Conservation (phyloP, 2,329 filamentous ascomycete genomes). For the Aspergillus quadrilineatus region DNA sequence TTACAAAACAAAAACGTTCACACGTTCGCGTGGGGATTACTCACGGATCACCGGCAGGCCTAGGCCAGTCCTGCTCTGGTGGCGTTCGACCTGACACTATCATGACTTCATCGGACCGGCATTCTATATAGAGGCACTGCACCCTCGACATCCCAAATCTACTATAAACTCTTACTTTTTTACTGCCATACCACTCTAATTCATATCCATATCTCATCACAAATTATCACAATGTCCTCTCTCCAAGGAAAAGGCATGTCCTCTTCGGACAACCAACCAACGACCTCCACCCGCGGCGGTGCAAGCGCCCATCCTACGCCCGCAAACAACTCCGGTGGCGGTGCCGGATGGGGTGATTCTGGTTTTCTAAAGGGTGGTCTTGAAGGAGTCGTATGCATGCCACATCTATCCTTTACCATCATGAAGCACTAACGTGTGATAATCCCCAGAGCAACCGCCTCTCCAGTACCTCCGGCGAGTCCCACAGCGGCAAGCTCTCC, state of each 20-base stretch:
- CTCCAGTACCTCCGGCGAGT: background rate
- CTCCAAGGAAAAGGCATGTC: background rate
- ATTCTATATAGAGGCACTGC: background rate
- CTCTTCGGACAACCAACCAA: conserved; percentile 7
- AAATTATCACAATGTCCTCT: background rate
- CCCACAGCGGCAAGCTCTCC: background rate
- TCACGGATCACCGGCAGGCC: too few species aligned
- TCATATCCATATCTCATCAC: background rate
- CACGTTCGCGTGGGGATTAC: too few species aligned
- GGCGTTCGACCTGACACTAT: background rate
- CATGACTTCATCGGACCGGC: background rate
- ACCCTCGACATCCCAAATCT: background rate
- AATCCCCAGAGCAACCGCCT: background rate
- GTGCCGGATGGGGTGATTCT: conserved; percentile 24
- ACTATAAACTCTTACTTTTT: too few species aligned
- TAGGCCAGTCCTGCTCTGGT: background rate
- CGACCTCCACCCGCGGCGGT: conserved; percentile 24
- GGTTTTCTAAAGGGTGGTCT: conserved; percentile 24
- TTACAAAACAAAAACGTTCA: too few species aligned
- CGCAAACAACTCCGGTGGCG: conserved; percentile 30
- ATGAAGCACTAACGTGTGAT: background rate
- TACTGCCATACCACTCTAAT: background rate
- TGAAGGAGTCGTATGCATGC: background rate
- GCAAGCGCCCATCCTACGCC: conserved; percentile 28
- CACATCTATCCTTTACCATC: too few species aligned